phyloP scores from a whole-genome alignment of 352 stramenopile species.

The Pythium myriotylum region DNA sequence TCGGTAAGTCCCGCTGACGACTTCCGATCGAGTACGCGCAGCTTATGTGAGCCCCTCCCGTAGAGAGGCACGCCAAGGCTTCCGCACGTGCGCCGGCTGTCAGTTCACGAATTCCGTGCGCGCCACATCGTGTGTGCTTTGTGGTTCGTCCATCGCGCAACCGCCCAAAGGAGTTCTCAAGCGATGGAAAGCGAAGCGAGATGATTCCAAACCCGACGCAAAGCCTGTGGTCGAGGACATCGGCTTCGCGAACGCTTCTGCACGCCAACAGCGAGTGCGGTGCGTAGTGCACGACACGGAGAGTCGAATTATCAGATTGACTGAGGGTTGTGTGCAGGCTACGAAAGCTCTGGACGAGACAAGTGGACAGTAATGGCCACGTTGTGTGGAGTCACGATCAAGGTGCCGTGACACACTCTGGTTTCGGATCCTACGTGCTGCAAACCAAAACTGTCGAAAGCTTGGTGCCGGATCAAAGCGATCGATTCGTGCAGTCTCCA shows the following conservation, averaged over 20 bases:
- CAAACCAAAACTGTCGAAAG: neutral
- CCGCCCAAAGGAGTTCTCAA: neutral
- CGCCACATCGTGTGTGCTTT: slow-evolving; percentile 17
- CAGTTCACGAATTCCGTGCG: slow-evolving; percentile 21
- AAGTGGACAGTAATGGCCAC: slow-evolving; percentile 8
- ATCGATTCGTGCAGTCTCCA: too few relatives aligned
- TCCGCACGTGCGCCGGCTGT: slow-evolving; percentile 13
- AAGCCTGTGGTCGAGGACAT: neutral
- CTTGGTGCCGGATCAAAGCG: neutral
- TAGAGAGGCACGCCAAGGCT: slow-evolving; percentile 20
- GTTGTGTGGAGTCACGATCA: slow-evolving; percentile 9
- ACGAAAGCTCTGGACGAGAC: slow-evolving; percentile 10
- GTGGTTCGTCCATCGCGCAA: slow-evolving; percentile 7
- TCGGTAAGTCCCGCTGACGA: slow-evolving; percentile 6
- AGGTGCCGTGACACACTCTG: neutral
- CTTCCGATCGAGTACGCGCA: too few relatives aligned
- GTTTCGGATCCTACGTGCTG: slow-evolving; percentile 7
- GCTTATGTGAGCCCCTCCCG: too few relatives aligned
- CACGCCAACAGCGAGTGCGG: slow-evolving; percentile 13
- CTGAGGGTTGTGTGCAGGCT: neutral
- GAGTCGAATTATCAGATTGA: neutral
- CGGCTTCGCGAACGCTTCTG: neutral
- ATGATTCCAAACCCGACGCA: neutral
- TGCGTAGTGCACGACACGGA: neutral
- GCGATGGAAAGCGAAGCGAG: neutral